phyloP scores from a whole-genome alignment of 2,329 filamentous ascomycete genomes.

The Diaporthe velutina region DNA sequence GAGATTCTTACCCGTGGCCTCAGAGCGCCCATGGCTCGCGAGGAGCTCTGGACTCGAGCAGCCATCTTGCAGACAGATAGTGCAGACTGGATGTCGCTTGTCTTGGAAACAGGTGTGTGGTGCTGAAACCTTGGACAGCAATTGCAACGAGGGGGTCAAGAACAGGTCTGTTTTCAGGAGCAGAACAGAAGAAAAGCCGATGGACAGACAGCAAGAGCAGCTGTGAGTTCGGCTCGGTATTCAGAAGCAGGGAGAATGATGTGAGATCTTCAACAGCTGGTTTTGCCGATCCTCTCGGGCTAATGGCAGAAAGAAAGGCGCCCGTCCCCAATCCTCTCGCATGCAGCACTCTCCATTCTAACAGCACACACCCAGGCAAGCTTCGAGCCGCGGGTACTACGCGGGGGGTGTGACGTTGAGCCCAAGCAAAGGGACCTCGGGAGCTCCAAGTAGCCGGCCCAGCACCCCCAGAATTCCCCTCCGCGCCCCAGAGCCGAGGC shows the following conservation, averaged over 20 bases:
- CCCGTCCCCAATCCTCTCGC: not conserved
- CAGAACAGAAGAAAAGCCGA: not conserved
- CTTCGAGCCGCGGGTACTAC: not conserved
- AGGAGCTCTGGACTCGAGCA: conserved; percentile 36
- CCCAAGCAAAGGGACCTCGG: conserved; percentile 1
- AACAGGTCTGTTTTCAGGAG: not conserved
- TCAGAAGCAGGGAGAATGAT: not conserved
- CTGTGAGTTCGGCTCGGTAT: not conserved
- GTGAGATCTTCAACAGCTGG: not conserved
- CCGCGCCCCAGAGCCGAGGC: conserved; percentile 36
- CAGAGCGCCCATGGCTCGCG: conserved; percentile 29
- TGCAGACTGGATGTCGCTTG: not conserved
- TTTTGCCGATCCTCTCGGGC: conserved; percentile 24
- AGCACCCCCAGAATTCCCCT: conserved; percentile 14
- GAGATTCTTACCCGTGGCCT: conserved; percentile 31
- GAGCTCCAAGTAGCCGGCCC: too few species aligned
- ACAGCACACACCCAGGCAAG: not conserved
- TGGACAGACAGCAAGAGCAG: not conserved
- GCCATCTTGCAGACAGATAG: conserved; percentile 27
- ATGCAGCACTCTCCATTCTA: not conserved
- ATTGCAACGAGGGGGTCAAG: not conserved
- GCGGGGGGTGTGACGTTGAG: conserved; percentile 13
- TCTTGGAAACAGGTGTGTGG: not conserved
- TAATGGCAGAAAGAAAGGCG: not conserved
- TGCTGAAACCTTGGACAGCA: not conserved